Evolutionary conservation across 371 early-diverging fungal species (phyloP), one percentile per base, ranked within the genome.

Genomic region (Mortierella sp.): DNA sequence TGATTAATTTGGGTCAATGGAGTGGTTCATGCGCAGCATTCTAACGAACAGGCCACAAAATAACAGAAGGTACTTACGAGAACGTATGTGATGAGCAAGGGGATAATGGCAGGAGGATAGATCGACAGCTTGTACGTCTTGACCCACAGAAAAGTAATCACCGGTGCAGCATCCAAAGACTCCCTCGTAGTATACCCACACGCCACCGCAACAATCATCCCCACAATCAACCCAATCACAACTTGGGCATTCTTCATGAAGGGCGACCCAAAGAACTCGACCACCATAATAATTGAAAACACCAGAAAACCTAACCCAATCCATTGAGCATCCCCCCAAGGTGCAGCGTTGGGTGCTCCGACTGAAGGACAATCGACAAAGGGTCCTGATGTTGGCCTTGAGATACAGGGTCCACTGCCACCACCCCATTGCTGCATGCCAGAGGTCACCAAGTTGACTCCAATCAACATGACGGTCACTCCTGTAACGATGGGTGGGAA

Each of bases 31-130:
- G 63, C 6, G 31, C 16, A 7, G 14, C 34, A 13, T 16, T 6
- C 34, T 34, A 48, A n/a, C 10, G n/a, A 19, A 48, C 8, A 47
- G 44, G 3, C 34, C 21, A 24, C 19, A 52, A 21, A 73, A 5
- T 21, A 47, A 14, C 34, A 11, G 11, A 16, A 5, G 13, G 7
- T 6, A 44, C 44, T 31, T 47, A 47, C 31, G 8, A 89, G 54
- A 19, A 79, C 45, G 38, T 90, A 91, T 1, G 91, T 91, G 78
- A 93, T 91, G 8, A 93, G 78, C 34, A 93, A 88, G 1, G 94
- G 94, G 57, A 94, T 93, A n/a, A 94, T 82, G 5, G 92, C 92
- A 0, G 94, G 94, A n/a, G 91, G 92, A 73, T 94, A 93, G 4
- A 94, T 87, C 10, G 90, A 88, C 24, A 93, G 89, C 13, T 89